A percentile compares a stretch with the other conserved stretches of the same genome.
Conservation (phyloP, 2,329 filamentous ascomycete species). For the Phoma sp. region DNA sequence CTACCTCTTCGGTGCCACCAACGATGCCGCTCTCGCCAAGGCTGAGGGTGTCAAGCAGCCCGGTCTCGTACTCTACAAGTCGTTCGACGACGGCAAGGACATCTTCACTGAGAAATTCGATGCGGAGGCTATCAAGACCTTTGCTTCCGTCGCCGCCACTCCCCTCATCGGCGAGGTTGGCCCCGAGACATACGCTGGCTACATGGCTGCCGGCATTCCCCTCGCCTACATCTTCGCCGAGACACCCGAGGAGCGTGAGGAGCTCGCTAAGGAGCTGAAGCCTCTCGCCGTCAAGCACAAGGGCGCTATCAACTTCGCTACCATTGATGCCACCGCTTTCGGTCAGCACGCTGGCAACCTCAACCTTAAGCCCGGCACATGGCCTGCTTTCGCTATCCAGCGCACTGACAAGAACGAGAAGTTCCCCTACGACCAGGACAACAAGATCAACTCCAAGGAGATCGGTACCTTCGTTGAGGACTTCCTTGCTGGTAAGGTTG, state of each 20-base stretch:
- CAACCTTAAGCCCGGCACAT: conserved; percentile 93
- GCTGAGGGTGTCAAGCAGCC: conserved; percentile 88
- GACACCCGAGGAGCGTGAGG: conserved; percentile 84
- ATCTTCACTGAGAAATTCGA: conserved; percentile 83
- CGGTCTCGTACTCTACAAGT: conserved; percentile 92
- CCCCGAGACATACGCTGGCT: conserved; percentile 92
- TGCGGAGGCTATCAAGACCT: conserved; percentile 77
- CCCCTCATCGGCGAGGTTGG: conserved; percentile 95
- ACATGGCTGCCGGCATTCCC: conserved; percentile 91
- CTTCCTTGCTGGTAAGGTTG: conserved; percentile 83
- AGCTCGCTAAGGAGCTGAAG: conserved; percentile 78
- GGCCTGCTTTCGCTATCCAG: conserved; percentile 98
- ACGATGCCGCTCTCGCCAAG: conserved; percentile 82
- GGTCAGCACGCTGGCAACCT: conserved; percentile 95
- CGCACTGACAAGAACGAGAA: conserved; percentile 95
- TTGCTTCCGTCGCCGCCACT: conserved; percentile 83
- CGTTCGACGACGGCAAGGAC: conserved; percentile 95
- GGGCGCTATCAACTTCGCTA: conserved; percentile 95
- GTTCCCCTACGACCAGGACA: conserved; percentile 88
- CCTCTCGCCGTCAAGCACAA: conserved; percentile 88
- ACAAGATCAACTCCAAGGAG: conserved; percentile 74
- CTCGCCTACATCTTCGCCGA: conserved; percentile 98
- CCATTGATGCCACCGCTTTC: conserved; percentile 92
- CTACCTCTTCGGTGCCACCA: conserved; percentile 90
- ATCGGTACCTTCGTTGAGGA: conserved; percentile 85